Conservation (phyloP, 2,329 filamentous ascomycete genomes). For the Fusarium hainanense region DNA sequence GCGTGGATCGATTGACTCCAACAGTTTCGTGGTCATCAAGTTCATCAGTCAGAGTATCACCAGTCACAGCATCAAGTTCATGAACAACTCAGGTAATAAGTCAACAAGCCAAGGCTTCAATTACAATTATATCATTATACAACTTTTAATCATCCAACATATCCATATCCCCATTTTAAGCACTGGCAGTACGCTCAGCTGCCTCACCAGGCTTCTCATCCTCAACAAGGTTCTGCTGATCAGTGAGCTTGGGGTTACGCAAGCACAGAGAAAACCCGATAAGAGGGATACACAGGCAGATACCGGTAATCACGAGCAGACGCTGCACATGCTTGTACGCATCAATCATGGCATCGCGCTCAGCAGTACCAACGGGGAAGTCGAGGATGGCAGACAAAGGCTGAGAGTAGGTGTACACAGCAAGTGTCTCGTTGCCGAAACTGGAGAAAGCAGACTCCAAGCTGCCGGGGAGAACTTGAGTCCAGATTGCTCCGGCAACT, state of each 20-base stretch:
- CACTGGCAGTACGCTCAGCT: conserved; percentile 5
- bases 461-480: conserved; percentile 62
- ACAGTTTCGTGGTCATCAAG: too few species aligned
- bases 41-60: not conserved
- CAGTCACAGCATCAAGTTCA: not conserved
- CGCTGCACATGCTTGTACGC: conserved; percentile 61
- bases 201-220: conserved; percentile 41
- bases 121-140: conserved; percentile 24
- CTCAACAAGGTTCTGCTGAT: conserved; percentile 57
- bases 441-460: conserved; percentile 53
- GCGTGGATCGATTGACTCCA: not conserved
- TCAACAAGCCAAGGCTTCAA: conserved; percentile 13
- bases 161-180: not conserved
- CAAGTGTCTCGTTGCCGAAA: conserved; percentile 53
- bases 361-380: conserved; percentile 57
- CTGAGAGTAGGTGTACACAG: conserved; percentile 49
- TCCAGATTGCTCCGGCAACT: conserved; percentile 72
- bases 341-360: conserved; percentile 56
- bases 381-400: conserved; percentile 51
- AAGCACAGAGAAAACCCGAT: conserved; percentile 57
- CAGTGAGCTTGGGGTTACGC: conserved; percentile 59
- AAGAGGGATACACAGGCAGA: conserved; percentile 61
- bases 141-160: conserved; percentile 1
- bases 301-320: conserved; percentile 60
- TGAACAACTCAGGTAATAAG: too few species aligned